Base-by-base conservation (phyloP, 2,329 filamentous ascomycete genomes). In the Ambrosiella beaveri region DNA sequence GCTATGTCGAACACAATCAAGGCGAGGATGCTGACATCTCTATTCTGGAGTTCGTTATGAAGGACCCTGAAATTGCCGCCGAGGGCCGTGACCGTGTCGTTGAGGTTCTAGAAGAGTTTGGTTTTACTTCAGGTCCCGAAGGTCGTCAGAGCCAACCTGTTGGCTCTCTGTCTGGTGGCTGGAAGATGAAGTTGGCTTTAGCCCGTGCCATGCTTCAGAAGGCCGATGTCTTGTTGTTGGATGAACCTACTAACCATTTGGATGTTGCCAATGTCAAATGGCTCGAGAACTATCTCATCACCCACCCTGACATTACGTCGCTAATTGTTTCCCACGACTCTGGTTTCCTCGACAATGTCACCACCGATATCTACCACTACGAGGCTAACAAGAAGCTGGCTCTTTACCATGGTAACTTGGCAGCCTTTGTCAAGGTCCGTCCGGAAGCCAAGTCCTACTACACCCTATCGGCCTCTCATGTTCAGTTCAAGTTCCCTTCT, bases 181-280 rank as follows among this genome's bases (percentile, higher is more conserved):
- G 93, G 93, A 97, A 97, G 80, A 98, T 98, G 93, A 98, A 98
- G 82, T 75, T 98, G 62, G 93, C 93, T 63, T 74, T 98, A 70
- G 93, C 93, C 56, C 82, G 93, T 66, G 93, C 93, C 63, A 97
- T 98, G 90, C 79, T 98, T 66, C 87, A 93, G 77, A 86, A 84
- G 67, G 91, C 93, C n/a, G 93, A 98, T 69, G 90, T 98, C 55
- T 79, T 98, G 60, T 77, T 98, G 56, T 82, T 98, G 59, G 93
- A 98, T 78, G 93, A 98, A 80, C 93, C 93, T 71, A 98, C 93
- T 66, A 98, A 98, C 76, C 93, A 98, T 73, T 76, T 98, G 69
- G 93, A 98, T 70, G 90, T 97, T 65, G 83, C 83, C 67, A 97
- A 97, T 71, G 89, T 98, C 65, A 88, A 86, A 64, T 98, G 93